Conservation (phyloP, 1,284 basidiomycete genomes). For the Cerrena zonata region DNA sequence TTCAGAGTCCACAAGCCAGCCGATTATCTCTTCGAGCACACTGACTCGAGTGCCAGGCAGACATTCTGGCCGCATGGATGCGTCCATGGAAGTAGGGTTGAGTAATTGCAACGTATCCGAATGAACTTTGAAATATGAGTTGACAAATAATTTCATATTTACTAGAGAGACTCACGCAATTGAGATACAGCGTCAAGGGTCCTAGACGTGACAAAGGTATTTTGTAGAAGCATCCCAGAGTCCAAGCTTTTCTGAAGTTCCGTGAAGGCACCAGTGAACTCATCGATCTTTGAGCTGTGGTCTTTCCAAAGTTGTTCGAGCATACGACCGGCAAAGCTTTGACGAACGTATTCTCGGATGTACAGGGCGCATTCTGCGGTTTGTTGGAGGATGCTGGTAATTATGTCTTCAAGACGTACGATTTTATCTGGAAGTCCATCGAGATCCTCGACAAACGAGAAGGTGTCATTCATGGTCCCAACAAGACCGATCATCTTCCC, state of each 20-base stretch:
- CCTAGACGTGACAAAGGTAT: no score
- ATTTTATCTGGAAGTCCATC: background rate
- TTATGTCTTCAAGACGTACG: background rate
- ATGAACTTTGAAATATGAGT: no score
- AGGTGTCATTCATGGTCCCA: background rate
- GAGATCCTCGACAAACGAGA: background rate
- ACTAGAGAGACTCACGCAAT: no score
- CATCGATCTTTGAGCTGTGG: background rate
- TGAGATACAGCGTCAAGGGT: no score
- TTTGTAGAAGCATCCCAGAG: no score
- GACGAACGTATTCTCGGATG: background rate
- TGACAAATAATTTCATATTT: no score
- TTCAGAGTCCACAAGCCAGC: conserved; percentile 11
- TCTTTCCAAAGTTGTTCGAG: background rate
- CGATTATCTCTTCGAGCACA: conserved; percentile 10
- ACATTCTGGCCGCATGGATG: conserved; percentile 1
- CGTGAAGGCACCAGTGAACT: background rate
- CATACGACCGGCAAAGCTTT: background rate
- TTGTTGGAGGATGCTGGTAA: background rate
- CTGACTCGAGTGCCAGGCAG: conserved; percentile 3
- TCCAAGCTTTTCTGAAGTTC: background rate
- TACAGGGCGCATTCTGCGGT: background rate
- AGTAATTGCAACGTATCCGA: background rate
- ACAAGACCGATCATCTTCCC: background rate
- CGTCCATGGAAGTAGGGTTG: background rate